These are phyloP conservation scores for Chaetoscypha palmicola DNA, from an alignment of 2,329 filamentous ascomycete genomes.

Conservation along the genomic window DNA sequence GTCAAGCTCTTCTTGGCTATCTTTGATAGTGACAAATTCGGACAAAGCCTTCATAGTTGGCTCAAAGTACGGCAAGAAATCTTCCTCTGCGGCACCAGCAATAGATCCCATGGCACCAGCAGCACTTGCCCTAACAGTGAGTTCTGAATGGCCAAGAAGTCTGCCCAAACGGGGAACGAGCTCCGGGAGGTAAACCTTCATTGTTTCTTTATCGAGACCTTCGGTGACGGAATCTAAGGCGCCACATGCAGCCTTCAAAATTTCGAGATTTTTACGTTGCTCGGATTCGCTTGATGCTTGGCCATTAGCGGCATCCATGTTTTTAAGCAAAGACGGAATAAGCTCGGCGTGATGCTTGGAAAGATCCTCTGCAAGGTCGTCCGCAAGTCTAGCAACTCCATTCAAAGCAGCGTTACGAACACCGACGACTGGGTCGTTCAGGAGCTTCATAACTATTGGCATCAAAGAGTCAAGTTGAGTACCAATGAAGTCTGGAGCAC, in stretches of 20 bases:
- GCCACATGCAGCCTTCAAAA: slow-evolving; percentile 83
- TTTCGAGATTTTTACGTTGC: slow-evolving; percentile 70
- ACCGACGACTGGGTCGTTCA: slow-evolving; percentile 74
- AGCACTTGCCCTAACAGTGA: slow-evolving; percentile 82
- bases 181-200: slow-evolving; percentile 73
- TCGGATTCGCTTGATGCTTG: slow-evolving; percentile 56
- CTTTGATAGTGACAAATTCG: slow-evolving; percentile 77
- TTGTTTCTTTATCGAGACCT: slow-evolving; percentile 72
- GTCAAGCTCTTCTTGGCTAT: slow-evolving; percentile 81
- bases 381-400: slow-evolving; percentile 80
- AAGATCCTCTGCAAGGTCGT: slow-evolving; percentile 88
- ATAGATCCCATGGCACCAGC: slow-evolving; percentile 87
- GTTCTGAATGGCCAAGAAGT: slow-evolving; percentile 77
- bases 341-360: slow-evolving; percentile 77
- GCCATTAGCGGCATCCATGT: slow-evolving; percentile 73
- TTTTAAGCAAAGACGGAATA: slow-evolving; percentile 78
- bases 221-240: slow-evolving; percentile 89
- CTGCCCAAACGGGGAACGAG: slow-evolving; percentile 79
- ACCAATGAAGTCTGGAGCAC: slow-evolving; percentile 93
- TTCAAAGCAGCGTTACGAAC: slow-evolving; percentile 85
- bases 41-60: slow-evolving; percentile 86
- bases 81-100: slow-evolving; percentile 73
- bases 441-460: slow-evolving; percentile 73
- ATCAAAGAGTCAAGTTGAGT: slow-evolving; percentile 84
- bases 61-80: slow-evolving; percentile 87